Evolutionary conservation across 306 rosid genomes (phyloP), one percentile per base, ranked within the genome.

Genomic region (barrel medic (Medicago truncatula)): DNA sequence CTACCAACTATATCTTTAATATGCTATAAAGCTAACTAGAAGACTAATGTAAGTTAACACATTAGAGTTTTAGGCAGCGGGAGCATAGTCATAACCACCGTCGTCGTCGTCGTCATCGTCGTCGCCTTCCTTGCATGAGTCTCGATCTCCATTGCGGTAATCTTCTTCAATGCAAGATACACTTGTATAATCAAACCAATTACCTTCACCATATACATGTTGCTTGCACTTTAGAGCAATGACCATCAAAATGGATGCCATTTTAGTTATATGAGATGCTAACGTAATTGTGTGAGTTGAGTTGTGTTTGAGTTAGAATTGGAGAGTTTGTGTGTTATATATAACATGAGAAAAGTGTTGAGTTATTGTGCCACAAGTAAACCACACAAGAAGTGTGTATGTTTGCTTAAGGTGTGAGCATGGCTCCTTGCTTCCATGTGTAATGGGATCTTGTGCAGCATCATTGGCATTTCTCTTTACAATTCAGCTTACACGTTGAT

Each of bases 71-170:
- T 8, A 53, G 3, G 59, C 25, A 53, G 59, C 59, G 0, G 59
- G 59, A 17, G 59, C 59, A 53, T 53, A 53, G 59, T 53, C 59
- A 16, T 53, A 53, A 53, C 59, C 59, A 53, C 59, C 59, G 6
- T 31, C 36, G 8, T 53, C 59, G 12, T 53, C 59, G 8, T 53
- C 36, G 8, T 53, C 59, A 6, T 53, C 59, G 8, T 53, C 59
- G 3, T 53, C 59, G 8, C 59, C 59, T 53, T 53, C 59, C 28
- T 1, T 3, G 28, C 5, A 34, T 0, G 23, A 53, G 2, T 53
- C 25, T 16, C 5, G 11, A 7, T 17, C 4, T 0, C 5, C 23
- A 3, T 16, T 17, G 5, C 1, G 23, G 17, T 53, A 16, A 53
- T 53, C 59, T 17, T 17, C 59, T 53, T 53, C 12, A 17, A 53